Base-by-base conservation (phyloP, 2,329 filamentous ascomycete genomes). In the Aspergillus pseudoterreus region DNA sequence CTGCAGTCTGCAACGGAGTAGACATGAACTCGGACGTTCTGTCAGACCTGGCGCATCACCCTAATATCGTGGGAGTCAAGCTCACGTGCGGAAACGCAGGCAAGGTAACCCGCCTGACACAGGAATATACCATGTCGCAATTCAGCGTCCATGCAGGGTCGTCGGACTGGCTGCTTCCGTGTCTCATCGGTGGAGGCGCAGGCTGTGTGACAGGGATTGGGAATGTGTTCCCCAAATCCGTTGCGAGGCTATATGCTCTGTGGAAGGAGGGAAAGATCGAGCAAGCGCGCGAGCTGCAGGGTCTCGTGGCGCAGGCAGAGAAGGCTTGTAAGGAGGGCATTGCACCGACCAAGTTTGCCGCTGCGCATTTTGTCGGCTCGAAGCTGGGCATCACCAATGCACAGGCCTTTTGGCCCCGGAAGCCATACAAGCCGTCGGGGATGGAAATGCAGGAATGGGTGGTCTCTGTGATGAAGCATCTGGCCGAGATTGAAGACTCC, bases 271-370 rank as follows among this genome's bases (percentile, higher is more conserved):
- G 74, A 0, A 63, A 66, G 49, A 44, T 66, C 1, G 66, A 72
- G 0, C 72, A 75, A 45, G 74, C 74, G 1, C 63, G 59, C 17
- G 62, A 58, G 22, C 57, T 78, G 24, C 77, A 79, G 44, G 70
- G 70, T 3, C 53, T 71, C 3, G 71, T 78, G 0, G 75, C 77
- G 1, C 71, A 75, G 44, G 76, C 76, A 0, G 77, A 79, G 54
- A 77, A 75, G 70, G 76, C 77, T 0, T 79, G 77, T 55, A 79
- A 79, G 59, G 77, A 78, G 61, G 70, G 73, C 0, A 70, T 79
- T 21, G 69, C 74, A 0, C 62, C 69, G 6, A 79, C 76, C 0
- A 79, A 79, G 56, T 79, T 72, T 48, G 76, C 71, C 5, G 70
- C 74, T 0, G 75, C 72, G 59, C 63, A 71, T 53, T 77, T 73